Conservation (phyloP, 345 rosid species). For the Lepidium sativum region DNA sequence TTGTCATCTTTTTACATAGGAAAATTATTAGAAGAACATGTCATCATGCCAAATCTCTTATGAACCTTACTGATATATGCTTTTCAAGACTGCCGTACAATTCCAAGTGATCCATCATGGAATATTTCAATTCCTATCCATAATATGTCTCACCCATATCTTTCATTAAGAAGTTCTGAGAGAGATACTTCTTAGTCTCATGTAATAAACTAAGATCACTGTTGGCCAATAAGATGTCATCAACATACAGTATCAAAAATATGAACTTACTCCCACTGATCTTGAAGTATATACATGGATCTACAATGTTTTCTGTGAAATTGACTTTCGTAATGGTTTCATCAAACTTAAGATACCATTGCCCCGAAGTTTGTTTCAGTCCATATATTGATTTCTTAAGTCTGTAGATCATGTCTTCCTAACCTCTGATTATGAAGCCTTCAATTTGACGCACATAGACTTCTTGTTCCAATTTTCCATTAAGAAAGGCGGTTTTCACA, state of each 20-base stretch:
- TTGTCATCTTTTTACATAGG: no score
- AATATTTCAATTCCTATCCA: no score
- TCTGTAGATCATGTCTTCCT: background rate
- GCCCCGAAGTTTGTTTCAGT: background rate
- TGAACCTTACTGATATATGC: no score
- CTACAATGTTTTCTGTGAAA: background rate
- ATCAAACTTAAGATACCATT: background rate
- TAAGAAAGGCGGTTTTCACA: slow-evolving; percentile 7
- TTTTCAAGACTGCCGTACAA: no score
- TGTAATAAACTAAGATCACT: background rate
- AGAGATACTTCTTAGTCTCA: background rate
- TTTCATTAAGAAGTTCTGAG: background rate
- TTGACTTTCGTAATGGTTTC: background rate
- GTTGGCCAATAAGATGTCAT: background rate
- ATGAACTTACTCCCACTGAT: background rate
- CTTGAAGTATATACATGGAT: background rate
- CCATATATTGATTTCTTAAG: slow-evolving; percentile 5
- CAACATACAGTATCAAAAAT: background rate
- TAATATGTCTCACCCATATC: background rate
- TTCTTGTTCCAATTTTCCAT: background rate
- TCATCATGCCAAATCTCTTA: no score
- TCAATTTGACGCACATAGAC: background rate
- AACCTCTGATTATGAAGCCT: background rate
- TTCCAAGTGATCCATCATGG: no score
- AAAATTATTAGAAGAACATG: no score